phyloP scores from a whole-genome alignment of 192 early-diverging fungal species.

The Dissophora ornata region DNA sequence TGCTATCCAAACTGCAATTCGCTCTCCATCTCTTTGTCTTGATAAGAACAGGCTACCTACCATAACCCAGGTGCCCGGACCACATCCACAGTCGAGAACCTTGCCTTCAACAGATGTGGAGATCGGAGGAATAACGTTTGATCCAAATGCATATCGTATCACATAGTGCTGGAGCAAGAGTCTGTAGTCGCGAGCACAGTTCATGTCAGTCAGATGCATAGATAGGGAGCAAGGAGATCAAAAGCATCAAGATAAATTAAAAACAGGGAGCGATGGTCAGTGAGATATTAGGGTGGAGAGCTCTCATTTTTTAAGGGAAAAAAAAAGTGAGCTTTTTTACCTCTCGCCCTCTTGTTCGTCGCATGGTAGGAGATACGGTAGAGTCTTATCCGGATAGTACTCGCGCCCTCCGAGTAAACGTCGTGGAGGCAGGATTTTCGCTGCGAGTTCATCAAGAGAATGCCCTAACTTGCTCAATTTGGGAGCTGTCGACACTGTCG shows the following conservation, averaged over 20 bases:
- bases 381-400: constrained; percentile 45
- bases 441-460: constrained; percentile 28
- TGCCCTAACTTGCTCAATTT: constrained; percentile 6
- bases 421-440: constrained; percentile 38
- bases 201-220: constrained; percentile 36
- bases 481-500: background rate
- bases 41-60: too few species aligned
- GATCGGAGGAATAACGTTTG: constrained; percentile 43
- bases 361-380: constrained; percentile 51
- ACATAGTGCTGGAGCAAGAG: constrained; percentile 48
- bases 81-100: constrained; percentile 51
- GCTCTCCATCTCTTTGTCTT: too few species aligned
- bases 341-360: constrained; percentile 51
- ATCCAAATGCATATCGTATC: constrained; percentile 43
- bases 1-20: too few species aligned
- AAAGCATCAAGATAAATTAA: background rate
- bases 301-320: background rate
- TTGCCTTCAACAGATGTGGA: constrained; percentile 24
- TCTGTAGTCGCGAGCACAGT: background rate
- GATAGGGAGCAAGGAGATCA: constrained; percentile 8
- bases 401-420: constrained; percentile 42
- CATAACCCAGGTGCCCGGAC: constrained; percentile 56
- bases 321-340: constrained; percentile 10
- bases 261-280: too few species aligned
- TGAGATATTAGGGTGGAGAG: too few species aligned